Base-by-base conservation (phyloP, 495 filamentous ascomycete species). In the Barbatosphaeria neglecta region DNA sequence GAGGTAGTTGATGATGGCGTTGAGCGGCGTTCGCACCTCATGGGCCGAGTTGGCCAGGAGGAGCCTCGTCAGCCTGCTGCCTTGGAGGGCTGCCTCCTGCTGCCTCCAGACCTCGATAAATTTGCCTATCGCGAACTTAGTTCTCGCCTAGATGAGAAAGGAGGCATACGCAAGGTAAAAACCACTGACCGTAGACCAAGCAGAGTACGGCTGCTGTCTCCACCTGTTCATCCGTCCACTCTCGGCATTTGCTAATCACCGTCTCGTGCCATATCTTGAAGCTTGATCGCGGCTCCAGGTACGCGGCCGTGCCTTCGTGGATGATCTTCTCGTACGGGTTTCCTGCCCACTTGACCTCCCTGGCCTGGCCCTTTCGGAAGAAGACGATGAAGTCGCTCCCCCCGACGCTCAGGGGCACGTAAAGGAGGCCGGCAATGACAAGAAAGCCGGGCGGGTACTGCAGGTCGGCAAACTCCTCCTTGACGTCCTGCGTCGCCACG, bases 1-100 rank as follows among this genome's bases (percentile, higher is more conserved):
- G 2, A 97, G 69, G 48, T 92, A 95, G 54, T 97, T 97, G 59
- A 97, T 92, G 55, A 97, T 93, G 18, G 90, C 90, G 61, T 95
- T 95, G 4, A 97, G 67, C 0, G 90, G 90, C 0, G 90, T 97
- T 24, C 90, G 84, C 15, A 97, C 87, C 68, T 95, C 90, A 55
- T 97, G 90, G 0, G 90, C 90, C 0, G 89, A 93, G 55, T 97
- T 95, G 9, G 90, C 87, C 2, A 95, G 69, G 9, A 97, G 63
- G 13, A 97, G 65, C 41, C 78, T 72, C 2, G 87, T 95, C 16
- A 97, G 67, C 37, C 87, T 81, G 46, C 83, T 93, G 53, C 68
- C 90, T 49, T 94, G 82, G 55, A 93, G 62, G 4, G 83, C 85
- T 0, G 82, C 84, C 57, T 97, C 90, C 47, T 92, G 93, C 57